Base-by-base conservation (phyloP, 2,329 filamentous ascomycete species). In the Dothistroma septosporum region DNA sequence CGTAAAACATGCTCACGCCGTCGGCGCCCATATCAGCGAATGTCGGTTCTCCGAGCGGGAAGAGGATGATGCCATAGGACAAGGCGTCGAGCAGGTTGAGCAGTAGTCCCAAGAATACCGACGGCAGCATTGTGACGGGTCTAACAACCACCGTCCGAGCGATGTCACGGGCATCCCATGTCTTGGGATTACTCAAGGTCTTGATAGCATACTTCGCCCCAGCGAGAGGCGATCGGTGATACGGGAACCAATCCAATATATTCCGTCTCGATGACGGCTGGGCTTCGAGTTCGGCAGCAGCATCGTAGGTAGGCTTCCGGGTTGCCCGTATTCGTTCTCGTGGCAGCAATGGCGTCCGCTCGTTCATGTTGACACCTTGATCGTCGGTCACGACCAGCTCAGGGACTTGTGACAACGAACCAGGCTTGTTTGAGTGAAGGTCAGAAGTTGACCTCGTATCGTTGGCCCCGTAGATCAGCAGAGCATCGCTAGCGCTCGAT, bases 1-100 rank as follows among this genome's bases (percentile, higher is more conserved):
- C 90, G 74, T 97, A 99, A 78, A 97, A 99, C 76, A 99, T 97
- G 0, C 94, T 96, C 59, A 99, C 96, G 24, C 94, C 94, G 59
- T 96, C 93, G 0, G 93, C 88, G 1, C 93, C 94, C 7, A 97
- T 85, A 64, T 88, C 84, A 31, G 88, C 85, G 74, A 99, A 99
- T 21, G 96, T 83, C 8, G 90, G 86, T 64, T 90, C 89, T 7
- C 93, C 92, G 0, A 99, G 82, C 0, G 94, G 94, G 67, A 99
- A 99, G 12, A 99, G 78, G 41, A 74, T 74, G 89, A 96, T 94
- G 83, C 90, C 94, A 71, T 99, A 99, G 2, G 93, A 97, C 46
- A 99, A 78, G 6, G 92, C 94, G 79, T 99, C 94, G 21, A 99
- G 80, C 50, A 99, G 88, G 68, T 99, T 99, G 19, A 99, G 83